Base-by-base conservation (phyloP, 2,329 filamentous ascomycete genomes). In the Pezizomycotina sp. region DNA sequence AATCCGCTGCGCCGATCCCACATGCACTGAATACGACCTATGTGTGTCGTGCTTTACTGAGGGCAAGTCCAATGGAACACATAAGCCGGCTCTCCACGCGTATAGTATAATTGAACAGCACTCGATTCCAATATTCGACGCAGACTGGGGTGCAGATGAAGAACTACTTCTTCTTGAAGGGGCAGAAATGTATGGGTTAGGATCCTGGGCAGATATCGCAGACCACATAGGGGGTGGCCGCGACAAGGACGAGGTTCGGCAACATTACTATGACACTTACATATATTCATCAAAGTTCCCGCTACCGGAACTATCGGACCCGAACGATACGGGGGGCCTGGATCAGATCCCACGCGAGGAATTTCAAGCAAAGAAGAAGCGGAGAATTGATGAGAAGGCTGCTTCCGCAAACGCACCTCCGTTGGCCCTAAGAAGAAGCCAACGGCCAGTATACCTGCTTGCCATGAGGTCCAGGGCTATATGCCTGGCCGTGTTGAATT, bases 401-500 rank as follows among this genome's bases (percentile, higher is more conserved):
- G 81, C 93, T 46, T 77, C 80, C 26, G 92, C 89, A 58, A 78
- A 77, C 44, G 79, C 81, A 6, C 74, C 81, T 1, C 76, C 82
- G 1, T 68, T 83, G 23, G 79, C 81, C 15, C 86, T 1, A 92
- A 93, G 59, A 84, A 86, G 50, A 95, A 95, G 54, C 89, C 89
- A 0, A 95, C 86, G 0, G 84, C 84, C 6, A 92, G 80, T 62
- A 83, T 93, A 2, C 89, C 89, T 1, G 77, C 83, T 21, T 98
- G 89, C 57, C 89, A 98, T 62, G 89, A 98, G 58, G 89, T 98
- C 23, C 83, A 93, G 58, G 89, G 89, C 3, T 98, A 92, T 56
- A 98, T 98, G 89, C 89, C 89, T 3, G 89, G 89, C 27, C 82
- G 89, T 25, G 60, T 98, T 47, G 89, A 98, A 53, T 98, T 98